phyloP scores from a whole-genome alignment of 352 stramenopile genomes.

The Phytophthora melonis region DNA sequence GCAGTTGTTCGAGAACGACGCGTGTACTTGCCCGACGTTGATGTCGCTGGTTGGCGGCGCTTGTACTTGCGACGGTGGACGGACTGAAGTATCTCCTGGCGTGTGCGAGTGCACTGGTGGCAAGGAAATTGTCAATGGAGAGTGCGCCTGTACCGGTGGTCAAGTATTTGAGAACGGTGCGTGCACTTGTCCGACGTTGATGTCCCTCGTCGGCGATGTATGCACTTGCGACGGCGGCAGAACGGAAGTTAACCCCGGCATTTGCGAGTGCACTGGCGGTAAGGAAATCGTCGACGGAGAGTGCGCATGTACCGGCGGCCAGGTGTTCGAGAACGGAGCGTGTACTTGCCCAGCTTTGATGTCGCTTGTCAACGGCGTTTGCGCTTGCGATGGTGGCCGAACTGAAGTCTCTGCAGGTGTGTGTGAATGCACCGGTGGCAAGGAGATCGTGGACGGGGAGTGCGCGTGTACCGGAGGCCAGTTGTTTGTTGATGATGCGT shows the following conservation, averaged over 20 bases:
- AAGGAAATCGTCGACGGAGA: not conserved
- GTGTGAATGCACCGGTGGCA: not conserved
- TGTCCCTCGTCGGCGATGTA: not conserved
- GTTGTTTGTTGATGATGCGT: not conserved
- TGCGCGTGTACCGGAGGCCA: not conserved
- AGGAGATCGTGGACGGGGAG: not conserved
- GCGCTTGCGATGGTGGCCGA: not conserved
- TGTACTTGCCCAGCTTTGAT: slow-evolving; percentile 1
- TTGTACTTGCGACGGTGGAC: not conserved
- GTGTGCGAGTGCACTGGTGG: not conserved
- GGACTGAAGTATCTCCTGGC: not conserved
- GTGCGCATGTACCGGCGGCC: not conserved
- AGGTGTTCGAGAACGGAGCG: not conserved
- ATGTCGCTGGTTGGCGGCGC: not conserved
- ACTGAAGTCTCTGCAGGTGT: not conserved
- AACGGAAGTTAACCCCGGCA: not conserved
- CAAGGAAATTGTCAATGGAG: not conserved
- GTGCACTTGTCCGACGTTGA: not conserved
- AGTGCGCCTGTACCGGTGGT: not conserved
- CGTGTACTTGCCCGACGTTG: slow-evolving; percentile 1
- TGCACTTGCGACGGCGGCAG: not conserved
- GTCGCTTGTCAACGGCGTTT: not conserved
- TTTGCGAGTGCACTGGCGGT: not conserved
- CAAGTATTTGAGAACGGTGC: not conserved
- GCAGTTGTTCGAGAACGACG: not conserved